Conservation (phyloP, 257 asterid species). For the Penstemon barbatus region DNA sequence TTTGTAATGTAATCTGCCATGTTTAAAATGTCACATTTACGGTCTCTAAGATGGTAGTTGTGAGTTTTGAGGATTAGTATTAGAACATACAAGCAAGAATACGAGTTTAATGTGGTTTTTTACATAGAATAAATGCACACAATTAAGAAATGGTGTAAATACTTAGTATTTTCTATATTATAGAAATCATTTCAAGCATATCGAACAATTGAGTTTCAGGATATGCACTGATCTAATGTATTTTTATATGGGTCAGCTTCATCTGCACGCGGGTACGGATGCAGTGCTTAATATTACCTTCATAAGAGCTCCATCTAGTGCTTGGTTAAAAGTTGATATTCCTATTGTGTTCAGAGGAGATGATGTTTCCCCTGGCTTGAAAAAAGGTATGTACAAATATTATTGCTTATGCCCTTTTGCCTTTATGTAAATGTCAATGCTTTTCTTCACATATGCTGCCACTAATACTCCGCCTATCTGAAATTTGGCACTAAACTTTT, state of each 20-base stretch:
- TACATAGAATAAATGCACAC: too few relatives aligned
- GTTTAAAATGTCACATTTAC: not conserved
- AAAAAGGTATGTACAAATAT: slow-evolving; percentile 51
- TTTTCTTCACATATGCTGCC: slow-evolving; percentile 19
- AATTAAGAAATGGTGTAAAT: not conserved
- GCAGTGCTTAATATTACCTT: slow-evolving; percentile 84
- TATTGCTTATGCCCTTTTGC: not conserved
- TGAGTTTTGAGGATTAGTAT: not conserved
- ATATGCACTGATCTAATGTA: slow-evolving; percentile 34
- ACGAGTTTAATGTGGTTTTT: not conserved
- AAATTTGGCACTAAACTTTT: not conserved
- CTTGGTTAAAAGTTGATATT: slow-evolving; percentile 54
- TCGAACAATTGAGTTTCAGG: not conserved
- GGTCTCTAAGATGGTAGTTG: not conserved
- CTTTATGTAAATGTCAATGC: not conserved
- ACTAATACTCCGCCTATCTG: not conserved
- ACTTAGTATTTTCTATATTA: too few relatives aligned
- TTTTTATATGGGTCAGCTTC: slow-evolving; percentile 66
- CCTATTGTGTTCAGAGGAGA: slow-evolving; percentile 59
- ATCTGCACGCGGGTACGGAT: slow-evolving; percentile 78
- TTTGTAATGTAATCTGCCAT: too few relatives aligned
- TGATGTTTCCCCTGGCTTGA: slow-evolving; percentile 63
- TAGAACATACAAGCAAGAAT: not conserved
- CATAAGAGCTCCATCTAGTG: slow-evolving; percentile 86
- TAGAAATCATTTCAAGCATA: too few relatives aligned